phyloP scores from a whole-genome alignment of 1,284 basidiomycete genomes.

The Heterobasidion occidentale region DNA sequence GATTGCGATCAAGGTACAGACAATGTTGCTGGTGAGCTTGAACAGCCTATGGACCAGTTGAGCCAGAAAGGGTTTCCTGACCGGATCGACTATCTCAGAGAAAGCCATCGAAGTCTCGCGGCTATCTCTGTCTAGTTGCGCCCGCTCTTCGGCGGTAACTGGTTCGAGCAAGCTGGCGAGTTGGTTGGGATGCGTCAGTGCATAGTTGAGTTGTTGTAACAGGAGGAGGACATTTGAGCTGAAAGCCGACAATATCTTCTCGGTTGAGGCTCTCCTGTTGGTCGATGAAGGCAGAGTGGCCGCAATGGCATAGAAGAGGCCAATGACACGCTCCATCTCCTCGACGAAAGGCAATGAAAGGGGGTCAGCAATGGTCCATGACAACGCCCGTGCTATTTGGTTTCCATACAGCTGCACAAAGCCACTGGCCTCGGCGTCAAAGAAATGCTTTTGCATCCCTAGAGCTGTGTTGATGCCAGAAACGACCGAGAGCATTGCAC shows the following conservation, averaged over 20 bases:
- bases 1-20: constrained; percentile 64
- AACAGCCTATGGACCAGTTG: constrained; percentile 65
- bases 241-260: constrained; percentile 62
- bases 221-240: constrained; percentile 59
- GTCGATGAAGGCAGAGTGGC: constrained; percentile 35
- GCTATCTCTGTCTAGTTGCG: constrained; percentile 53
- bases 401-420: constrained; percentile 81
- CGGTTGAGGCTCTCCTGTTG: constrained; percentile 35
- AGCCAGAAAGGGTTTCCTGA: constrained; percentile 63
- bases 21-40: constrained; percentile 57
- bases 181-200: constrained; percentile 85
- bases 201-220: constrained; percentile 86
- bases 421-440: constrained; percentile 79
- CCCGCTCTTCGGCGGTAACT: constrained; percentile 68
- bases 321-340: constrained; percentile 74
- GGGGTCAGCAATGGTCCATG: constrained; percentile 73
- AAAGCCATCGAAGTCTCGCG: constrained; percentile 19
- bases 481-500: constrained; percentile 77
- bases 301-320: constrained; percentile 68
- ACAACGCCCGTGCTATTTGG: constrained; percentile 71
- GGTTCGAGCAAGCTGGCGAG: constrained; percentile 77
- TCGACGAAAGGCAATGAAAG: constrained; percentile 69
- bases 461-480: constrained; percentile 65
- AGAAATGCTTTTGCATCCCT: constrained; percentile 70
- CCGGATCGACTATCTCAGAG: constrained; percentile 46